Evolutionary conservation across 768 basidiomycete species (phyloP), one percentile per base, ranked within the genome.

Genomic region (Phaffia australis): DNA sequence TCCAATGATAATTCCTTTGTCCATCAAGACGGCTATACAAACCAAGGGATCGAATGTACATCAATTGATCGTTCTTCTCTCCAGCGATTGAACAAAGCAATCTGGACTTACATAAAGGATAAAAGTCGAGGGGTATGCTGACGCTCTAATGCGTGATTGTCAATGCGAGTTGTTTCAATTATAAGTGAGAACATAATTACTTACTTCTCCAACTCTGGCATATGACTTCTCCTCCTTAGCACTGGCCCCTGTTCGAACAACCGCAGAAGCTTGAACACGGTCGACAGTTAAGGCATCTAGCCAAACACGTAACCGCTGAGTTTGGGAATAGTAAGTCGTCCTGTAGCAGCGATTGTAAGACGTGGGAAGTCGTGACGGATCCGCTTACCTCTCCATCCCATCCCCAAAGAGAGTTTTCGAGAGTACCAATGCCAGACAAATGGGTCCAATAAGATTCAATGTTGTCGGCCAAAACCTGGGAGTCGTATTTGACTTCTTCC

Each of bases 361-460:
- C 35, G 11, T 4, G 35, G 11, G 35, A 11, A 42, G 4, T 11
- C 11, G 11, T 11, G 11, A 42, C 4, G 11, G 35, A 42, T 4
- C 11, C 35, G 35, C 35, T 42, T 42, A 42, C 35, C 58, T 69
- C 62, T 2, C 92, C 94, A 70, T 97, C 94, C 75, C 89, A 99
- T 1, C 86, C 94, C 94, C 94, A 99, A 25, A 99, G 79, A 7
- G 93, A 97, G 77, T 99, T 99, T 74, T 98, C 94, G 56, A 99
- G 78, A 1, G 89, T 84, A 7, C 87, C 88, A 50, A 99, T 90
- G 1, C 94, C 94, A 49, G 87, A 84, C 52, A 99, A 80, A 79
- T 97, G 94, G 63, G 93, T 95, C 94, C 94, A 99, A 76, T 93
- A 99, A 73, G 95, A 92, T 74, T 99, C 94, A 70, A 98, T 89